These are phyloP conservation scores for Kwoniella europaea DNA, from an alignment of 768 basidiomycete genomes.

Conservation along the genomic window DNA sequence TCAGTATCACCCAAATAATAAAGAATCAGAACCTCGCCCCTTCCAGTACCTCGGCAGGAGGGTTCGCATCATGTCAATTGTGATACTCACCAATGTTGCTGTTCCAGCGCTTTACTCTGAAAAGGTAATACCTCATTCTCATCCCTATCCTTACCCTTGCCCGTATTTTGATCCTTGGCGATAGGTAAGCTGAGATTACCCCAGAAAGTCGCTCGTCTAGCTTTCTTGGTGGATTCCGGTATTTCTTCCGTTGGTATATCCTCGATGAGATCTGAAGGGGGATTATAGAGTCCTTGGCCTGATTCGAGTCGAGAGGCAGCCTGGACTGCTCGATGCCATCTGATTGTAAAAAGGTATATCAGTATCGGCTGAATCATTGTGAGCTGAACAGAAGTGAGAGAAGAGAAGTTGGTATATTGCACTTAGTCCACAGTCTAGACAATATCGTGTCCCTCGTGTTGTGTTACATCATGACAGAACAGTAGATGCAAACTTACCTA, in stretches of 20 bases:
- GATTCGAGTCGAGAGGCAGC: conserved; percentile 39
- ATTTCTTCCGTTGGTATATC: not conserved
- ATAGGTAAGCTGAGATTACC: conserved; percentile 38
- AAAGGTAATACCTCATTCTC: conserved; percentile 42
- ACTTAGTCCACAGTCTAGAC: not conserved
- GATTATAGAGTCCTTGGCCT: conserved; percentile 35
- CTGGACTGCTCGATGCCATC: conserved; percentile 42
- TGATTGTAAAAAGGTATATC: not conserved
- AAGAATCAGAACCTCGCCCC: not conserved
- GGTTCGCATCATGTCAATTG: not conserved
- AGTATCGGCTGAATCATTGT: not conserved
- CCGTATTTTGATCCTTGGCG: conserved; percentile 17
- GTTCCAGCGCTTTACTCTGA: conserved; percentile 46
- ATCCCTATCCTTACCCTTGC: conserved; percentile 22
- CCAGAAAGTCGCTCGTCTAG: conserved; percentile 38
- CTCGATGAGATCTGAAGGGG: conserved; percentile 10
- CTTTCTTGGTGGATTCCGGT: conserved; percentile 1
- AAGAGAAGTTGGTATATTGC: not conserved
- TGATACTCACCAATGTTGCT: conserved; percentile 50
- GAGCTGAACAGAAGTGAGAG: not conserved
- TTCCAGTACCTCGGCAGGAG: not conserved
- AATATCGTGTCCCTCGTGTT: not conserved
- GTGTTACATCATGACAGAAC: not conserved
- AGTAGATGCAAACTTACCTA: conserved; percentile 24
- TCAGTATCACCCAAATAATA: too few relatives aligned